Base-by-base conservation (phyloP, 805 yeast species). In the Teunomyces panamensis region DNA sequence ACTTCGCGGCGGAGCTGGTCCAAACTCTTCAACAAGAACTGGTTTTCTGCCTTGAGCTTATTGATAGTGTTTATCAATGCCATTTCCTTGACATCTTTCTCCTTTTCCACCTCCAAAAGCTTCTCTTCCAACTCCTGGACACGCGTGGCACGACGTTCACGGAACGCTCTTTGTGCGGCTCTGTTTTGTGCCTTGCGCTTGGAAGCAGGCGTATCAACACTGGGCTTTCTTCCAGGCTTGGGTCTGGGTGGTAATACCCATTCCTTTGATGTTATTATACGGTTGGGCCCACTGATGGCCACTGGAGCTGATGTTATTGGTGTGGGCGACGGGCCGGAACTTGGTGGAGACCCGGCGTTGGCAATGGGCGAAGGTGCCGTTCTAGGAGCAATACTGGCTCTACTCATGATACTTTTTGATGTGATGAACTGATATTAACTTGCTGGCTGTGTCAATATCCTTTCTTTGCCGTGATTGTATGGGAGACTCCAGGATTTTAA, bases 111-210 rank as follows among this genome's bases (percentile, higher is more conserved):
- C 57, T 79, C 87, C 60, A 77, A 69, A 48, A 85, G 74, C 64
- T 81, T 82, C 44, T 77, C 79, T 62, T 89, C 96, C 46, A 91
- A 72, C 60, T 87, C 95, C 49, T 81, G 82, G 6, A 89, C 88
- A 44, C 90, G 70, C 29, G 87, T 86, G 14, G 96, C 95, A 57
- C 95, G 72, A 54, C 96, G 75, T 63, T 89, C 95, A 54, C 97
- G 71, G 69, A 89, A 88, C 2, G 97, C 95, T 49, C 96, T 63
- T 71, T 91, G 96, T 17, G 97, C 96, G n/a, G 94, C 96, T 49
- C 97, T 72, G 62, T 90, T 90, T 65, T 87, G 97, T 3, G 96
- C 96, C 65, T 89, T 89, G 46, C 96, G 71, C 64, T 88, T 87
- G 17, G 85, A 81, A 0, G 91, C 90, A 0, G 96, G 95, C 0